phyloP scores from a whole-genome alignment of 306 rosid species.

The Sindora glabra region DNA sequence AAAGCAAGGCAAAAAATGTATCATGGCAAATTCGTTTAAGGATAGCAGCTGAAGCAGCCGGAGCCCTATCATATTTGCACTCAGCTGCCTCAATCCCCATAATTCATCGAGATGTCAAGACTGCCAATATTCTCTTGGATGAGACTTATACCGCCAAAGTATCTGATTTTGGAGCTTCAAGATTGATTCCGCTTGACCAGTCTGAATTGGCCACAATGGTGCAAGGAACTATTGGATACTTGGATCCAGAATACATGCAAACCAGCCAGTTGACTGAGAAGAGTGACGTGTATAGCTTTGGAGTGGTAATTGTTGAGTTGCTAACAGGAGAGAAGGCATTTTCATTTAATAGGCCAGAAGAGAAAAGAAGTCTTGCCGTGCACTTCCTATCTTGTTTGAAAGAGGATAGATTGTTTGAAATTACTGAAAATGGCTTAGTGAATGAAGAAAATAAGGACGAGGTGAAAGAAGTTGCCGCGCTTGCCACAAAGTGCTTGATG shows the following conservation, averaged over 20 bases:
- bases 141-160: neutral
- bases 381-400: neutral
- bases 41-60: no score
- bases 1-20: neutral
- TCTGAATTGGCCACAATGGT: no score
- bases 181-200: neutral
- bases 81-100: constrained; percentile 3
- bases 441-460: neutral
- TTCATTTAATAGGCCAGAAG: neutral
- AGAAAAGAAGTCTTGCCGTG: neutral
- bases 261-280: no score
- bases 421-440: neutral
- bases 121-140: constrained; percentile 5
- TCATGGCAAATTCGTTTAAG: neutral
- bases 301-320: constrained; percentile 12
- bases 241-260: no score
- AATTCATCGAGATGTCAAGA: constrained; percentile 11
- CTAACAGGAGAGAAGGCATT: neutral
- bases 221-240: no score
- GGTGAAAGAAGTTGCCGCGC: neutral
- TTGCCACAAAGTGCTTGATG: no score
- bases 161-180: constrained; percentile 2
- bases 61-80: neutral
- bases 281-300: constrained; percentile 21
- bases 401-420: neutral